Percentiles rank a stretch among this genome's conserved stretches.
Conservation (phyloP, 208 protist species). For the Acanthamoeba royreba region DNA sequence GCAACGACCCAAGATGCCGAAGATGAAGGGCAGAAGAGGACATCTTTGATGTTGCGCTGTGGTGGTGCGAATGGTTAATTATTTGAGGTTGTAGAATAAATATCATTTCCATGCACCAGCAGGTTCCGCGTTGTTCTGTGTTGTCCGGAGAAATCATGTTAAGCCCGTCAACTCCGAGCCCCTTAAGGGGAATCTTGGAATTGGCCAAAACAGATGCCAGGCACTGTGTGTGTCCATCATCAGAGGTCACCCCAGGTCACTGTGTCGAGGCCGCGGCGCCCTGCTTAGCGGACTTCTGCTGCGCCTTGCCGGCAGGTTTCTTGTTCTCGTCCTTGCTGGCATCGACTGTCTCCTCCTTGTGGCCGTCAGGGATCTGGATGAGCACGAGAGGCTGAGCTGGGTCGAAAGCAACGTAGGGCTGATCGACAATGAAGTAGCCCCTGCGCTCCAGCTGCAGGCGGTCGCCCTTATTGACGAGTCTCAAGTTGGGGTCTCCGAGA, state of each 20-base stretch:
- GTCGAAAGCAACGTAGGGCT: conserved; percentile 71
- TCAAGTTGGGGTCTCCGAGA: conserved; percentile 88
- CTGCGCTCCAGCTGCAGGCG: conserved; percentile 93
- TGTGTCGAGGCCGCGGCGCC: background rate
- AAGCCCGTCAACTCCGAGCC: background rate
- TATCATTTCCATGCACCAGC: too few relatives aligned
- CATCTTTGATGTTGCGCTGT: too few relatives aligned
- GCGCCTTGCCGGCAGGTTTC: background rate
- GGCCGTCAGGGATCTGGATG: conserved; percentile 76
- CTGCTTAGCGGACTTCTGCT: background rate
- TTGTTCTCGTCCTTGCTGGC: background rate
- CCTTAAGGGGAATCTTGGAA: too few relatives aligned
- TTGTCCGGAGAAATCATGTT: too few relatives aligned
- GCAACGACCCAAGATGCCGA: too few relatives aligned
- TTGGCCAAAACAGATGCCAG: too few relatives aligned
- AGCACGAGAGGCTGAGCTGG: conserved; percentile 63
- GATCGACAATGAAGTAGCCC: conserved; percentile 97
- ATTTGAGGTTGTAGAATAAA: too few relatives aligned
- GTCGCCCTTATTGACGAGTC: conserved; percentile 87
- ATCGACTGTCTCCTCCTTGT: background rate
- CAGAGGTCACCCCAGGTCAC: too few relatives aligned
- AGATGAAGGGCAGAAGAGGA: too few relatives aligned
- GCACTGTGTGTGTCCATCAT: too few relatives aligned
- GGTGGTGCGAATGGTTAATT: too few relatives aligned
- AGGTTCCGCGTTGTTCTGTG: too few relatives aligned